Evolutionary conservation across 129 eudicot genomes (phyloP).

Genomic region (Lactuca saligna): DNA sequence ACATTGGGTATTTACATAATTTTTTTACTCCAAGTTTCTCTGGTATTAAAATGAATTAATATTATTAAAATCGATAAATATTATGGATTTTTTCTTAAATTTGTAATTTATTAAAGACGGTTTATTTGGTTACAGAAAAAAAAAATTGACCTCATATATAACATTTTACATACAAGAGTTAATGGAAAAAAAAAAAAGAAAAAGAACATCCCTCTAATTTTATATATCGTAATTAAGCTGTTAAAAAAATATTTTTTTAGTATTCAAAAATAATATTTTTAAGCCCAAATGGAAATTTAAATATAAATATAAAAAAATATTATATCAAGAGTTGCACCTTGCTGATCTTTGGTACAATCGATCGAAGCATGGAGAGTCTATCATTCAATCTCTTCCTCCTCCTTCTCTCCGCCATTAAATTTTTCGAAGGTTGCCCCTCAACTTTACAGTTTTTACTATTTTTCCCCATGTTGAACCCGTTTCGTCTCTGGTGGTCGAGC

Average conservation of each 20-base stretch:
- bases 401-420: conserved; percentile 79
- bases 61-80: too few relatives aligned
- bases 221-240: not conserved
- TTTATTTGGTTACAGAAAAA: too few relatives aligned
- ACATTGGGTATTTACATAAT: too few relatives aligned
- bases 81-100: too few relatives aligned
- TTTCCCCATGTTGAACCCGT: conserved; percentile 27
- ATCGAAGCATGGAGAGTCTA: conserved; percentile 79
- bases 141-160: too few relatives aligned
- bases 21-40: too few relatives aligned
- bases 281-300: not conserved
- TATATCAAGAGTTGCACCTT: conserved; percentile 44
- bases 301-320: not conserved
- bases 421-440: conserved; percentile 69
- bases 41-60: too few relatives aligned
- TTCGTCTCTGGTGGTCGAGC: conserved; percentile 24
- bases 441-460: conserved; percentile 36
- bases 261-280: not conserved
- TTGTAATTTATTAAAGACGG: too few relatives aligned
- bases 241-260: too few relatives aligned
- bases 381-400: conserved; percentile 72
- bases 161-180: too few relatives aligned
- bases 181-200: too few relatives aligned
- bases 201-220: too few relatives aligned
- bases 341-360: conserved; percentile 80